Conservation (phyloP, 768 basidiomycete species). For the Royoungia palumana region DNA sequence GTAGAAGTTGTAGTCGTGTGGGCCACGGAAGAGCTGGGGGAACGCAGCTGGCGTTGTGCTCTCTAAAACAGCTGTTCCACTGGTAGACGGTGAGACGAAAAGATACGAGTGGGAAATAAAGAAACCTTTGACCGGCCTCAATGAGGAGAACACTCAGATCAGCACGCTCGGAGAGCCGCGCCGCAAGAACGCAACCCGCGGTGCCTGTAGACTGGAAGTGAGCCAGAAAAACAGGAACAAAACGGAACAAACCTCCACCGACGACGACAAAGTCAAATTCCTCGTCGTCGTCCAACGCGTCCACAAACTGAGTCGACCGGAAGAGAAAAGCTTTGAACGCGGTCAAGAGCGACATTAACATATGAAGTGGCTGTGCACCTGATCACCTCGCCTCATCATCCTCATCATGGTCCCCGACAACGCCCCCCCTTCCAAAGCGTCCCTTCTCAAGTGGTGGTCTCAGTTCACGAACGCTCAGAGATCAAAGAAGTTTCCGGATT, state of each 20-base stretch:
- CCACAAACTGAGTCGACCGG: too few relatives aligned
- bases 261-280: slow-evolving; percentile 52
- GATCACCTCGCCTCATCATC: background rate
- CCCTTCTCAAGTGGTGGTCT: slow-evolving; percentile 80
- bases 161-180: slow-evolving; percentile 39
- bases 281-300: too few relatives aligned
- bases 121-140: slow-evolving; percentile 46
- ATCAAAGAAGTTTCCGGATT: slow-evolving; percentile 53
- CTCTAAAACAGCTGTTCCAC: slow-evolving; percentile 41
- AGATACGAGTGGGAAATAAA: background rate
- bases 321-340: too few relatives aligned
- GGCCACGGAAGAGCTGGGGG: slow-evolving; percentile 39
- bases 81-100: background rate
- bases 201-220: slow-evolving; percentile 29
- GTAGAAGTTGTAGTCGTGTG: slow-evolving; percentile 50
- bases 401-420: slow-evolving; percentile 29
- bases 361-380: slow-evolving; percentile 23
- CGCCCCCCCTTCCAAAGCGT: slow-evolving; percentile 48
- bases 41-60: slow-evolving; percentile 46
- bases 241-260: slow-evolving; percentile 44
- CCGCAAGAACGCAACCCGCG: slow-evolving; percentile 45
- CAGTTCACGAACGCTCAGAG: slow-evolving; percentile 67
- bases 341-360: too few relatives aligned
- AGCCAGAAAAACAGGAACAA: background rate
- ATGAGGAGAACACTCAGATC: slow-evolving; percentile 38